Conservation (phyloP, 2,329 filamentous ascomycete genomes). For the Calonectria hawksworthii region DNA sequence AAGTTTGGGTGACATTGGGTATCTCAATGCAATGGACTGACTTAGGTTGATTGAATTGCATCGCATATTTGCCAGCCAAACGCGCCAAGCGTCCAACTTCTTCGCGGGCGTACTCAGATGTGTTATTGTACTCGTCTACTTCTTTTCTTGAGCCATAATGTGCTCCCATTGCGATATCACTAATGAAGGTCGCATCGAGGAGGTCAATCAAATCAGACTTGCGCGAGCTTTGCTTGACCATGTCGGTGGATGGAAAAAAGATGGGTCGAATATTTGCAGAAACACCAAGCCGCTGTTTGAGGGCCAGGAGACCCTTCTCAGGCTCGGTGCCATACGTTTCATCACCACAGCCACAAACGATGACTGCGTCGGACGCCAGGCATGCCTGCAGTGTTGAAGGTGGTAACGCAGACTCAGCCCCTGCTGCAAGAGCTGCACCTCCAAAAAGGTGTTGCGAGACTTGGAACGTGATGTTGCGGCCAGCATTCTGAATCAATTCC, state of each 20-base stretch:
- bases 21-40: constrained; percentile 88
- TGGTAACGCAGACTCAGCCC: neutral
- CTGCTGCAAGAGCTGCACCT: neutral
- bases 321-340: constrained; percentile 57
- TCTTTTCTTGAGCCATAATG: constrained; percentile 93
- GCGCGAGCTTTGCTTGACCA: constrained; percentile 86
- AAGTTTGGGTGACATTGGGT: constrained; percentile 85
- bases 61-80: constrained; percentile 79
- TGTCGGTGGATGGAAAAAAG: constrained; percentile 88
- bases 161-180: constrained; percentile 90
- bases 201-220: constrained; percentile 86
- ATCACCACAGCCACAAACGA: neutral
- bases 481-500: neutral
- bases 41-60: constrained; percentile 78
- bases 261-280: constrained; percentile 95
- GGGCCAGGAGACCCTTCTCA: constrained; percentile 88
- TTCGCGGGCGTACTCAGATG: constrained; percentile 83
- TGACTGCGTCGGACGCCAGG: neutral
- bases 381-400: neutral
- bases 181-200: constrained; percentile 91
- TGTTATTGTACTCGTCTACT: constrained; percentile 79
- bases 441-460: neutral
- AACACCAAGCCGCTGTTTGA: constrained; percentile 90
- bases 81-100: constrained; percentile 91
- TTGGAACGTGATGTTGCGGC: neutral